Evolutionary conservation across 2,329 filamentous ascomycete genomes (phyloP).

Genomic region (Graphilbum fragrans): DNA sequence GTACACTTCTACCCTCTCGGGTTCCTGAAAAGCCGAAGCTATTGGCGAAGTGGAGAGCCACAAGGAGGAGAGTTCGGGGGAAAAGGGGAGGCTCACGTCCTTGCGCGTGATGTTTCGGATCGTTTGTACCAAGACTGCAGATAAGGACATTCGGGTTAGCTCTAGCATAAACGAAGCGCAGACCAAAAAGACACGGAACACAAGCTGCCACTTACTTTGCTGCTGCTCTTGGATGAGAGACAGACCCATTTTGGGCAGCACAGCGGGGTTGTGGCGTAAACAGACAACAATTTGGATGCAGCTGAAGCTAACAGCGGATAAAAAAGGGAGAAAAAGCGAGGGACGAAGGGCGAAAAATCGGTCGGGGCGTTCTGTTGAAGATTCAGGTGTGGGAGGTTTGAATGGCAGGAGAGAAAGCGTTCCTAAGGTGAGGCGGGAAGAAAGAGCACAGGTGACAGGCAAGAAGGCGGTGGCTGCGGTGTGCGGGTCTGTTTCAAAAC

Average conservation of each 20-base stretch:
- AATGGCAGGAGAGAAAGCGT: not conserved
- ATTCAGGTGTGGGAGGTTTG: no score
- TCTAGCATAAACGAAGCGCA: not conserved
- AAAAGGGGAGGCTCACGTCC: conserved; percentile 46
- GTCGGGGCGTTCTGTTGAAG: no score
- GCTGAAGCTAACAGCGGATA: no score
- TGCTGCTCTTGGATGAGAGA: conserved; percentile 80
- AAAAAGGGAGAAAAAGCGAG: not conserved
- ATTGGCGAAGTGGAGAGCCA: not conserved
- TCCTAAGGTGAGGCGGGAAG: no score
- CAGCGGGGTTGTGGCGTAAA: not conserved
- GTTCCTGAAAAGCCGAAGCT: no score
- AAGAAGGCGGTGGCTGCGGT: not conserved
- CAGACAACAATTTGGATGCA: no score
- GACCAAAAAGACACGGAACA: no score
- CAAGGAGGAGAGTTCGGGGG: not conserved
- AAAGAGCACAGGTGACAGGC: not conserved
- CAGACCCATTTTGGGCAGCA: conserved; percentile 55
- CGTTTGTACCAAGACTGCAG: conserved; percentile 55
- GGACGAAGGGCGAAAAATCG: not conserved
- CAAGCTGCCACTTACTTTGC: conserved; percentile 54
- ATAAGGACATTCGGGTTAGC: conserved; percentile 1
- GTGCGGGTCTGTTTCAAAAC: not conserved
- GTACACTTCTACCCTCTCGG: no score
- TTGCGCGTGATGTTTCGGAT: conserved; percentile 69